phyloP scores from a whole-genome alignment of 345 rosid species.

The Eucalyptus sp. region DNA sequence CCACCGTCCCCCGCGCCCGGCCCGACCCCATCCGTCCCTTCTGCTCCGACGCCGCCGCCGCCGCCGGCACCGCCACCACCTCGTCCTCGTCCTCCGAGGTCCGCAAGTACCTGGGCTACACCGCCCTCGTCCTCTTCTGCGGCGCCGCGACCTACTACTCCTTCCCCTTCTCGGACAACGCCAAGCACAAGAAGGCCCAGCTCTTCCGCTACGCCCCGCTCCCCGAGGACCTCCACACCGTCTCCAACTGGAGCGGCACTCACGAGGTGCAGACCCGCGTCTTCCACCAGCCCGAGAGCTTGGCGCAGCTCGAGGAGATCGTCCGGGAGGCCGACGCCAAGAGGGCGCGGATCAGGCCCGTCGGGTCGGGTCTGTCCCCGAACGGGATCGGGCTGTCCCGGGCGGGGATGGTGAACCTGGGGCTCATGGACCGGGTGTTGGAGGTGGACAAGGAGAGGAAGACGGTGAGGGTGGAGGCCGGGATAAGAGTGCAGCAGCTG shows the following conservation, averaged over 20 bases:
- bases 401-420: slow-evolving; percentile 85
- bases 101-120: slow-evolving; percentile 74
- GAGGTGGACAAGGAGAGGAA: slow-evolving; percentile 80
- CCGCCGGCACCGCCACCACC: slow-evolving; percentile 26
- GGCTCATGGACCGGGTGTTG: slow-evolving; percentile 72
- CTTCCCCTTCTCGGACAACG: slow-evolving; percentile 65
- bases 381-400: slow-evolving; percentile 89
- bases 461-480: slow-evolving; percentile 76
- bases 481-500: slow-evolving; percentile 80
- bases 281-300: slow-evolving; percentile 76
- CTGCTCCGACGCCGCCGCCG: slow-evolving; percentile 30
- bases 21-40: slow-evolving; percentile 1
- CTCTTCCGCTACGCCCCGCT: slow-evolving; percentile 86
- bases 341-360: slow-evolving; percentile 60
- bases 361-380: slow-evolving; percentile 88
- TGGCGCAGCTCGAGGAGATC: slow-evolving; percentile 52
- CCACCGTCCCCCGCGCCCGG: slow-evolving; percentile 2
- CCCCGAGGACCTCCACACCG: slow-evolving; percentile 89
- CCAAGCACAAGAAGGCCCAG: slow-evolving; percentile 88
- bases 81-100: slow-evolving; percentile 53
- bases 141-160: slow-evolving; percentile 89
- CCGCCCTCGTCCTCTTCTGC: slow-evolving; percentile 65
- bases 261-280: slow-evolving; percentile 93
- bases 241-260: slow-evolving; percentile 96
- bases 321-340: slow-evolving; percentile 55